Evolutionary conservation across 805 yeast genomes (phyloP).

Genomic region (Wickerhamomyces queroliae): DNA sequence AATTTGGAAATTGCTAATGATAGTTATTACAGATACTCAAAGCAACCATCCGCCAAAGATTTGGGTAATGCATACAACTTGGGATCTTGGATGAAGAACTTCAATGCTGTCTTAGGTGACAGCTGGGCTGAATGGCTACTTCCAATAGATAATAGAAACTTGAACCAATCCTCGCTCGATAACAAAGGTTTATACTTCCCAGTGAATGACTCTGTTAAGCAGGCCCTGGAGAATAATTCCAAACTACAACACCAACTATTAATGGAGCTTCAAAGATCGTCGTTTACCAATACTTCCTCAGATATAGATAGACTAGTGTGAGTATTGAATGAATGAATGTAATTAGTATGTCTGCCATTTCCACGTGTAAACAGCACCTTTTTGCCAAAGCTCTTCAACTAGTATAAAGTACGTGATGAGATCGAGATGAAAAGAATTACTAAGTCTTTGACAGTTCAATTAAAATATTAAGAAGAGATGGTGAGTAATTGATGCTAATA

Average conservation of each 20-base stretch:
- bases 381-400: too few species aligned
- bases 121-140: conserved; percentile 62
- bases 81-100: conserved; percentile 52
- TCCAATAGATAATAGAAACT: conserved; percentile 38
- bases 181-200: conserved; percentile 48
- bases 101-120: conserved; percentile 70
- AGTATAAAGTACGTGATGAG: too few species aligned
- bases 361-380: too few species aligned
- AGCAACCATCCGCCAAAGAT: conserved; percentile 35
- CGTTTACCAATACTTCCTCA: neutral
- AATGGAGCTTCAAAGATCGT: neutral
- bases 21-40: conserved; percentile 30
- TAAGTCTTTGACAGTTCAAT: too few species aligned
- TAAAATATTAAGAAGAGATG: too few species aligned
- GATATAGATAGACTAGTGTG: neutral
- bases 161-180: conserved; percentile 24
- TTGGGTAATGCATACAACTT: conserved; percentile 72
- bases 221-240: conserved; percentile 33
- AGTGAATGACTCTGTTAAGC: conserved; percentile 36
- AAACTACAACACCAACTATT: conserved; percentile 35
- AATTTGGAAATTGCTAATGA: conserved; percentile 31
- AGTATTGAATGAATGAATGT: neutral
- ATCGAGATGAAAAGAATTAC: too few species aligned
- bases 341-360: too few species aligned
- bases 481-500: neutral